Evolutionary conservation across 2,329 filamentous ascomycete genomes (phyloP), one percentile per base, ranked within the genome.

Genomic region (Arthrobotrys pseudoclavata): DNA sequence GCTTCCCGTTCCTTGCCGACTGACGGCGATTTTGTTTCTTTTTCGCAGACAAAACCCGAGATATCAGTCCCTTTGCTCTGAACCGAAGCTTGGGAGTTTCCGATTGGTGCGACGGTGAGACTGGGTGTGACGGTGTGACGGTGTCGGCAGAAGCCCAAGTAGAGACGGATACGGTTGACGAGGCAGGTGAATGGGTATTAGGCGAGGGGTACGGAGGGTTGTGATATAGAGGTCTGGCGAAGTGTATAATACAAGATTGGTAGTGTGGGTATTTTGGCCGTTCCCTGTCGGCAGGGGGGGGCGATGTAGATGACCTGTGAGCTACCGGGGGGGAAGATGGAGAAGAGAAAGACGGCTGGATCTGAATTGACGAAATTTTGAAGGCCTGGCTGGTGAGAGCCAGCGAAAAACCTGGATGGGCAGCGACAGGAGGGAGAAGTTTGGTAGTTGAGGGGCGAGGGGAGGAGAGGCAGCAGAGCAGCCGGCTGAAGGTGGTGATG

Each of bases 361-460:
- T 57, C 74, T 68, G 74, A 69, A 68, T 61, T 37, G 74, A 60
- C 67, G 74, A 77, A 77, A 77, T 77, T 71, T 77, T 77, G 74
- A 77, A 77, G 74, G 50, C 52, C 57, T 70, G 62, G 67, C 61
- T 50, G 67, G 61, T 29, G 52, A 42, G 47, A 71, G 74, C 74
- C 74, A 61, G 74, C 67, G 47, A 69, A 61, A 48, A 50, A 22
- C 2, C 42, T 42, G 22, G 31, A 48, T 48, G 12, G 71, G 48
- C 48, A 45, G 47, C 24, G 48, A 42, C n/a, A n/a, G 57, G 24
- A 26, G 48, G 47, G 20, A 26, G 10, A 42, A 29, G 42, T 12
- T 22, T 26, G 31, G 34, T 9, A n/a, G 45, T 15, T 18, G 26
- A 13, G 37, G 48, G 48, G 48, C 12, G 57, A 45, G 37, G 67